These are phyloP conservation scores for Diplodia mutila DNA, from an alignment of 2,329 filamentous ascomycete genomes.

Conservation along the genomic window DNA sequence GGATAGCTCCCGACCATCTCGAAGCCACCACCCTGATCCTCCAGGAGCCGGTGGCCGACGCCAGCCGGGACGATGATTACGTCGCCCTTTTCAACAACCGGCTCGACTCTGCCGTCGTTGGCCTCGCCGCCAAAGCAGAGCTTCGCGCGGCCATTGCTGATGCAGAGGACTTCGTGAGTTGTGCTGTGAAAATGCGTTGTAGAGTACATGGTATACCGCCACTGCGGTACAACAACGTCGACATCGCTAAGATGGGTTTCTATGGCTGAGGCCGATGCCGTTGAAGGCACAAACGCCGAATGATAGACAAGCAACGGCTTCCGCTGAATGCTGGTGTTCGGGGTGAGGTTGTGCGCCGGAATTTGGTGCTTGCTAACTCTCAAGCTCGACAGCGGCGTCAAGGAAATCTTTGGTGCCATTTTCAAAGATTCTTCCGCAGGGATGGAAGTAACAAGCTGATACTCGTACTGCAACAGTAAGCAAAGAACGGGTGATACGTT, in stretches of 20 bases:
- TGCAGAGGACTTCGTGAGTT: slow-evolving; percentile 67
- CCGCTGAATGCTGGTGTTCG: slow-evolving; percentile 67
- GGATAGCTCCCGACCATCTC: slow-evolving; percentile 72
- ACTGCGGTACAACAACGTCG: slow-evolving; percentile 64
- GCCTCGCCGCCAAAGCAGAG: slow-evolving; percentile 69
- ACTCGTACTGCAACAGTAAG: background rate
- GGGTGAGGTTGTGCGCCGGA: slow-evolving; percentile 58
- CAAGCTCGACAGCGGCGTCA: slow-evolving; percentile 56
- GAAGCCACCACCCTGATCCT: slow-evolving; percentile 61
- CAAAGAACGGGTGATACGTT: background rate
- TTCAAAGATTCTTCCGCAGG: background rate
- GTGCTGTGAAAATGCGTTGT: slow-evolving; percentile 70
- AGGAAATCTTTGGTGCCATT: slow-evolving; percentile 28
- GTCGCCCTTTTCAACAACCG: slow-evolving; percentile 61
- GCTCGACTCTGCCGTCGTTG: slow-evolving; percentile 62
- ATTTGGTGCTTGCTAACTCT: slow-evolving; percentile 63
- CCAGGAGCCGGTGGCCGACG: slow-evolving; percentile 64
- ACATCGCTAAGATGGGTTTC: slow-evolving; percentile 59
- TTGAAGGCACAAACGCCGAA: slow-evolving; percentile 54
- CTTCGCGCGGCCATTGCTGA: slow-evolving; percentile 61
- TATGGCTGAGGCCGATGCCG: slow-evolving; percentile 53
- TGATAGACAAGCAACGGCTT: slow-evolving; percentile 71
- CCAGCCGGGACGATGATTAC: slow-evolving; percentile 68
- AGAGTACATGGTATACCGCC: slow-evolving; percentile 71
- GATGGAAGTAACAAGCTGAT: background rate